Conservation (phyloP, 768 basidiomycete species). For the Infundibulicybe gibba region DNA sequence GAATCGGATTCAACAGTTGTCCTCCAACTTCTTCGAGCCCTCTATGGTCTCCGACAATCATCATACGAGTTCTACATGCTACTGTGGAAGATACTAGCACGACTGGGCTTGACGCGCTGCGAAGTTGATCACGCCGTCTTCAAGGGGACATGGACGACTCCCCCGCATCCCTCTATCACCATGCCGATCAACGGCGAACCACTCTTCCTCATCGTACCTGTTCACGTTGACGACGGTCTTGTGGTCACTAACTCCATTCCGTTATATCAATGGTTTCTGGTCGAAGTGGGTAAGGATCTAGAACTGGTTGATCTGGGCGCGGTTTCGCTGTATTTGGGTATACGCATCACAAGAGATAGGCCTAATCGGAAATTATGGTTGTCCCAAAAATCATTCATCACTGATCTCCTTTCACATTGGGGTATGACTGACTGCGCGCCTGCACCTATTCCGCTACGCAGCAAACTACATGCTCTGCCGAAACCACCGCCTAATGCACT, state of each 20-base stretch:
- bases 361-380: neutral
- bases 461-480: neutral
- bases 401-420: constrained; percentile 8
- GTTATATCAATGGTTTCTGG: constrained; percentile 15
- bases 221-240: constrained; percentile 25
- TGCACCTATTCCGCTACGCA: neutral
- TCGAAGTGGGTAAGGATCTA: neutral
- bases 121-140: constrained; percentile 24
- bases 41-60: constrained; percentile 34
- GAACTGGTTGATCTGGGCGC: constrained; percentile 12
- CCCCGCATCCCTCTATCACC: constrained; percentile 12
- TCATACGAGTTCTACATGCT: constrained; percentile 17
- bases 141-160: constrained; percentile 6
- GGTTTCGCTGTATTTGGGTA: constrained; percentile 4
- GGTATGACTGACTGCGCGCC: constrained; percentile 9
- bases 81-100: constrained; percentile 8
- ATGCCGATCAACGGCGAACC: constrained; percentile 10
- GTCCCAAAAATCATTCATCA: neutral
- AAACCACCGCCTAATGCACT: constrained; percentile 7
- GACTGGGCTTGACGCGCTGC: constrained; percentile 12
- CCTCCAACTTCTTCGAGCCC: constrained; percentile 10
- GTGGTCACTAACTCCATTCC: constrained; percentile 10
- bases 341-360: constrained; percentile 7
- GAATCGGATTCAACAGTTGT: constrained; percentile 8
- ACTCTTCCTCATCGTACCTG: constrained; percentile 13